Conservation (phyloP, 2,329 filamentous ascomycete genomes). For the Penicillium sp. region DNA sequence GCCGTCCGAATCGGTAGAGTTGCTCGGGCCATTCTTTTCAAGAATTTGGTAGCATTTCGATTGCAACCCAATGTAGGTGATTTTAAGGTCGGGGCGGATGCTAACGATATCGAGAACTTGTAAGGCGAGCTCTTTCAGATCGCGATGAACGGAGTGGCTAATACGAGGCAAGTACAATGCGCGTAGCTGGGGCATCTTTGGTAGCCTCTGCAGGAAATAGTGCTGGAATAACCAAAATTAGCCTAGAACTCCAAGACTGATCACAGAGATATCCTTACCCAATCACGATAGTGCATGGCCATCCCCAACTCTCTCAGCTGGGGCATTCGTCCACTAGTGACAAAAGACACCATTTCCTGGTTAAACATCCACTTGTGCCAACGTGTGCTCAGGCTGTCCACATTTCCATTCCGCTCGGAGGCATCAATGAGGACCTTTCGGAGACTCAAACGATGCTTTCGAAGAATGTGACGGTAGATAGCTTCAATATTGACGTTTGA, state of each 20-base stretch:
- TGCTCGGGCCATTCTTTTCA: slow-evolving; percentile 50
- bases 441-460: slow-evolving; percentile 69
- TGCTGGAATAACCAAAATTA: slow-evolving; percentile 55
- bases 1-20: slow-evolving; percentile 25
- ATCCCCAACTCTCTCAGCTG: slow-evolving; percentile 71
- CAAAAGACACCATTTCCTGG: slow-evolving; percentile 68
- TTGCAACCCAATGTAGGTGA: slow-evolving; percentile 76
- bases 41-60: slow-evolving; percentile 80
- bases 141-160: slow-evolving; percentile 61
- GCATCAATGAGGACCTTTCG: slow-evolving; percentile 75
- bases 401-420: slow-evolving; percentile 53
- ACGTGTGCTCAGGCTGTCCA: slow-evolving; percentile 42
- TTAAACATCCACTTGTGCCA: slow-evolving; percentile 73
- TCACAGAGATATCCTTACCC: slow-evolving; percentile 54
- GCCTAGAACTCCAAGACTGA: not conserved
- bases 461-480: slow-evolving; percentile 70
- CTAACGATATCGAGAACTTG: slow-evolving; percentile 78
- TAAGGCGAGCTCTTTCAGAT: slow-evolving; percentile 70
- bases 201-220: slow-evolving; percentile 73
- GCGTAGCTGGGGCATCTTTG: slow-evolving; percentile 68
- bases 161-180: slow-evolving; percentile 72
- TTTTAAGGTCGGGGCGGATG: slow-evolving; percentile 70
- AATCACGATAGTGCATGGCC: slow-evolving; percentile 72
- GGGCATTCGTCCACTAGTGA: slow-evolving; percentile 75
- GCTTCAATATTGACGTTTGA: slow-evolving; percentile 66